Percentiles rank a stretch among this genome's conserved stretches.
These are phyloP conservation scores for Aspergillus texensis DNA, from an alignment of 2,329 filamentous ascomycete species.

Conservation along the genomic window DNA sequence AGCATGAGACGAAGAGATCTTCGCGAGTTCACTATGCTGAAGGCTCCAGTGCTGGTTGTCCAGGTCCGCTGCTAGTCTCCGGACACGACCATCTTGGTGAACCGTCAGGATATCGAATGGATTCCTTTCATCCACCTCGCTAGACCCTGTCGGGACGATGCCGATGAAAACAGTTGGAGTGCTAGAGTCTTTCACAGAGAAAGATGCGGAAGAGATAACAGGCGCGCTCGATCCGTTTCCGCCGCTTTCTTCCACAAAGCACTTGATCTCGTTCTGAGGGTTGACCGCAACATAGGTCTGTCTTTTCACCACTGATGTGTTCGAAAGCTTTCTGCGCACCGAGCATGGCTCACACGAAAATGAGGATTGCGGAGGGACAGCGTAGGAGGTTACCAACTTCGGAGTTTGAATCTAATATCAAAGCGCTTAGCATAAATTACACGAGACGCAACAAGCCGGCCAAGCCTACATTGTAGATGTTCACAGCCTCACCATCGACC, in stretches of 20 bases:
- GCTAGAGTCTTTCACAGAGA: constrained; percentile 38
- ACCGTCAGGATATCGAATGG: constrained; percentile 45
- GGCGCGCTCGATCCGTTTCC: constrained; percentile 34
- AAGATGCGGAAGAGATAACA: constrained; percentile 43
- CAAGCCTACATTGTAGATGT: constrained; percentile 61
- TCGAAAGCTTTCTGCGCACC: constrained; percentile 54
- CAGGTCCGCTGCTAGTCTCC: constrained; percentile 44
- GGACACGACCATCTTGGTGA: constrained; percentile 47
- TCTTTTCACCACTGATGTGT: constrained; percentile 49
- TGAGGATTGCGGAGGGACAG: constrained; percentile 61
- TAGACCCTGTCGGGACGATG: constrained; percentile 34
- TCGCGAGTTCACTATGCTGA: constrained; percentile 36
- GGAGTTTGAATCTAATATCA: constrained; percentile 59
- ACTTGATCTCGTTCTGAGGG: constrained; percentile 55
- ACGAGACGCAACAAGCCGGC: not conserved
- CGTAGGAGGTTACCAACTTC: constrained; percentile 62
- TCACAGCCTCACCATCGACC: constrained; percentile 63
- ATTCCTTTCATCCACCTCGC: constrained; percentile 29
- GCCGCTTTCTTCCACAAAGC: constrained; percentile 55
- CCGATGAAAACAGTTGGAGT: constrained; percentile 44
- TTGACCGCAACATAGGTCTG: constrained; percentile 59
- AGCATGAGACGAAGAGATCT: constrained; percentile 29
- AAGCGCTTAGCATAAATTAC: not conserved
- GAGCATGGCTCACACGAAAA: constrained; percentile 63
- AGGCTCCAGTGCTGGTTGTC: constrained; percentile 44